A percentile compares a stretch with the other conserved stretches of the same genome.
These are phyloP conservation scores for Trichophyton verrucosum DNA, from an alignment of 2,329 filamentous ascomycete species.

Conservation along the genomic window DNA sequence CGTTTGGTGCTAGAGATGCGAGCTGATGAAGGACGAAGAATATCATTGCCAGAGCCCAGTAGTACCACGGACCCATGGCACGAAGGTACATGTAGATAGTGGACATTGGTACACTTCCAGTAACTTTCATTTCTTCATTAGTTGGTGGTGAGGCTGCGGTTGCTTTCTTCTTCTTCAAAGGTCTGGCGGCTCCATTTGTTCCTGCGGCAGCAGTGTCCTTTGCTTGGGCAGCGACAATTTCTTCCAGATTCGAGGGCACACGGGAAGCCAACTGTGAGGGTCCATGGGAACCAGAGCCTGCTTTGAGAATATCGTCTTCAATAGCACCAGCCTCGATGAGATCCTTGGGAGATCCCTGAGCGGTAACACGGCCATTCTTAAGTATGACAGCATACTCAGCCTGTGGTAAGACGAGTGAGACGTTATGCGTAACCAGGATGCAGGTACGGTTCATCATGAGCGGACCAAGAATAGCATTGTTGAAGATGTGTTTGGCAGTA, in stretches of 20 bases:
- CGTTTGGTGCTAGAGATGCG: conserved; percentile 71
- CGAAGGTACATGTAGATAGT: conserved; percentile 76
- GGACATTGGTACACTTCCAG: conserved; percentile 74
- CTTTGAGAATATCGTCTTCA: conserved; percentile 72
- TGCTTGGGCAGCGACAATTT: conserved; percentile 44
- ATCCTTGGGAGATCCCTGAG: conserved; percentile 64
- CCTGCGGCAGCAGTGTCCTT: conserved; percentile 35
- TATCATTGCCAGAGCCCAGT: conserved; percentile 65
- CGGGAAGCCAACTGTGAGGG: conserved; percentile 66
- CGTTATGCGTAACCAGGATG: conserved; percentile 90
- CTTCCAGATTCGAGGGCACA: conserved; percentile 61
- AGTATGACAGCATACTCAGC: conserved; percentile 73
- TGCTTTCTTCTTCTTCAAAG: conserved; percentile 31
- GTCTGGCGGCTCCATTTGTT: conserved; percentile 23
- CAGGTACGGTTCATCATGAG: conserved; percentile 84
- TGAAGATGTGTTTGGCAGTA: conserved; percentile 96
- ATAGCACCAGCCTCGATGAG: conserved; percentile 80
- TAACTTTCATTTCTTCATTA: conserved; percentile 63
- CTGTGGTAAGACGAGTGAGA: conserved; percentile 70
- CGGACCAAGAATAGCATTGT: conserved; percentile 77
- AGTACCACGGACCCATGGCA: conserved; percentile 95
- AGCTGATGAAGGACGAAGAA: conserved; percentile 77
- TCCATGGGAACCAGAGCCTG: conserved; percentile 54
- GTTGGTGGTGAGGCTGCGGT: conserved; percentile 33
- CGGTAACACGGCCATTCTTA: conserved; percentile 68